Percentiles rank a stretch among this genome's conserved stretches.
Conservation (phyloP, 495 filamentous ascomycete species). For the Neohortaea acidophila region DNA sequence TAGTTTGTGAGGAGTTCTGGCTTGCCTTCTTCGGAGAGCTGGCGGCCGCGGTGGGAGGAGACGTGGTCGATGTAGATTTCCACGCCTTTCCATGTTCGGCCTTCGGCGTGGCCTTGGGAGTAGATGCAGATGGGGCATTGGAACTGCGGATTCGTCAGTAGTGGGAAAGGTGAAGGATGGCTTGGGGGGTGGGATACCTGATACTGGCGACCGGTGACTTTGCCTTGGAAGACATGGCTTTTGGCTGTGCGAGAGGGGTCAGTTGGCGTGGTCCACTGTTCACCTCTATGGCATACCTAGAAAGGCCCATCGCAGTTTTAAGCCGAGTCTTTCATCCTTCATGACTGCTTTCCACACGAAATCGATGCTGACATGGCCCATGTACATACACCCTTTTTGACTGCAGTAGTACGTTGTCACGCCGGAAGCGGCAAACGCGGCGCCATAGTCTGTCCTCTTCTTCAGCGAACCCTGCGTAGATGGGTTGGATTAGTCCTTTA, state of each 20-base stretch:
- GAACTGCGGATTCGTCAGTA: neutral
- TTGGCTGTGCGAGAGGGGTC: slow-evolving; percentile 6
- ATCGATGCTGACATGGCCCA: slow-evolving; percentile 7
- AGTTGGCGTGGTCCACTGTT: neutral
- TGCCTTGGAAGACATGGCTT: slow-evolving; percentile 10
- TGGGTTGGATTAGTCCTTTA: neutral
- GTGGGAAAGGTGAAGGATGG: neutral
- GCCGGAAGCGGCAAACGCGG: slow-evolving; percentile 6
- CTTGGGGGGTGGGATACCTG: neutral
- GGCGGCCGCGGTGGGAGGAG: slow-evolving; percentile 10
- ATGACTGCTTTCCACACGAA: slow-evolving; percentile 11
- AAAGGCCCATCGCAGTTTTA: slow-evolving; percentile 13
- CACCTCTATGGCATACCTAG: neutral
- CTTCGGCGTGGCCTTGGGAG: slow-evolving; percentile 12
- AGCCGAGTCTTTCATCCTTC: slow-evolving; percentile 7
- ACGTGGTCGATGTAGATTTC: slow-evolving; percentile 14
- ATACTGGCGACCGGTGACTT: slow-evolving; percentile 4
- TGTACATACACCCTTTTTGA: slow-evolving; percentile 5
- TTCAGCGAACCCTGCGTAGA: slow-evolving; percentile 2
- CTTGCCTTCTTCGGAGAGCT: neutral
- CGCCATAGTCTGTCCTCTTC: slow-evolving; percentile 10
- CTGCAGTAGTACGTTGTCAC: slow-evolving; percentile 4
- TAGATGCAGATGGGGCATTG: slow-evolving; percentile 16
- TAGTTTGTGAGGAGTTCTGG: neutral
- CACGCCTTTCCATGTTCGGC: slow-evolving; percentile 8